Percentiles rank a stretch among this genome's conserved stretches.
These are phyloP conservation scores for Coleophoma cylindrospora DNA, from an alignment of 2,329 filamentous ascomycete species.

Conservation along the genomic window DNA sequence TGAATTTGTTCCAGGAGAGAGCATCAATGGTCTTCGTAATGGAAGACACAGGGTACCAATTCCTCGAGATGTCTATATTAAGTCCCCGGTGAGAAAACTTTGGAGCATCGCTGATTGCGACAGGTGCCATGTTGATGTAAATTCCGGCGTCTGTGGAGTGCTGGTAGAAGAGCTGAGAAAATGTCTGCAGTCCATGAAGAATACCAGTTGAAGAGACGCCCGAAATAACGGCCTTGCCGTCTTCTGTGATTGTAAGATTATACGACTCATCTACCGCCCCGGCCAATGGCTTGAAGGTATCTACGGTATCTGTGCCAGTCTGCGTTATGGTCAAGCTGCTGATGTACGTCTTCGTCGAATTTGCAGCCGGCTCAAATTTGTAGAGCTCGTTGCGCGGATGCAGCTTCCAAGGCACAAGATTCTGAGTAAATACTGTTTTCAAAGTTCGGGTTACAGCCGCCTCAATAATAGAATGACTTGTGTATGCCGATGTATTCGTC, in stretches of 20 bases:
- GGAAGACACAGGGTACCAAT: slow-evolving; percentile 46
- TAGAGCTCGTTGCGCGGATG: slow-evolving; percentile 52
- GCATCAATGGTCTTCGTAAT: slow-evolving; percentile 75
- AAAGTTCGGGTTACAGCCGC: slow-evolving; percentile 55
- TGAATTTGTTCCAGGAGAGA: slow-evolving; percentile 75
- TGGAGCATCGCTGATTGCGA: slow-evolving; percentile 68
- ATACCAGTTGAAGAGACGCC: slow-evolving; percentile 65
- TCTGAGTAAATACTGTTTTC: slow-evolving; percentile 59
- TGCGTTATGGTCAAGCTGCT: slow-evolving; percentile 58
- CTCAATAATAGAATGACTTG: slow-evolving; percentile 48
- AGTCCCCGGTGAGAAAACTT: slow-evolving; percentile 74
- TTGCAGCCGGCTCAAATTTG: slow-evolving; percentile 56
- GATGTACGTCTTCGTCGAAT: slow-evolving; percentile 43
- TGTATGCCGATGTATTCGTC: slow-evolving; percentile 10
- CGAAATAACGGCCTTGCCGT: slow-evolving; percentile 56
- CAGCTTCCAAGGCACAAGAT: slow-evolving; percentile 76
- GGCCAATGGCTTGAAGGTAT: slow-evolving; percentile 54
- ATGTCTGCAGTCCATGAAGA: slow-evolving; percentile 68
- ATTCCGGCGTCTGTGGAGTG: slow-evolving; percentile 52
- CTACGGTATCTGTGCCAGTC: slow-evolving; percentile 44
- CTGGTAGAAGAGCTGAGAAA: slow-evolving; percentile 74
- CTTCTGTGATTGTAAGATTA: slow-evolving; percentile 51
- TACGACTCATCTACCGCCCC: slow-evolving; percentile 74
- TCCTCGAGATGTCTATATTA: slow-evolving; percentile 72
- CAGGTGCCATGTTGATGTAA: slow-evolving; percentile 69